phyloP scores from a whole-genome alignment of 257 asterid genomes.

The Nicotiana paniculata region DNA sequence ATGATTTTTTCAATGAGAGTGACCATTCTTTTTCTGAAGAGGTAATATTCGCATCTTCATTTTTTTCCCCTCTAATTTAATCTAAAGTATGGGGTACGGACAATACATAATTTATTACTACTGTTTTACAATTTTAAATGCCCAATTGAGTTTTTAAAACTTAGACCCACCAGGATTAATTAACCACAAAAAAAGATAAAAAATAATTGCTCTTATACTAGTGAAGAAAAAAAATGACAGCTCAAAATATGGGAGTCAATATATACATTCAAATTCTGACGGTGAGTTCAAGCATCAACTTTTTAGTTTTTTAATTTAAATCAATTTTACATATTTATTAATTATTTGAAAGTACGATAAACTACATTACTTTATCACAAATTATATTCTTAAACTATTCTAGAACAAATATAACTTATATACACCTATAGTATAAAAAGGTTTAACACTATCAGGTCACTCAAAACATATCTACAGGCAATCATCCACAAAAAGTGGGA shows the following conservation, averaged over 20 bases:
- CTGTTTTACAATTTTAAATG: not conserved
- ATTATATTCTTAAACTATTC: not conserved
- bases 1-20: not conserved
- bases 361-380: not conserved
- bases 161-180: not conserved
- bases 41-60: not conserved
- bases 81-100: not conserved
- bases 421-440: too few relatives aligned
- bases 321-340: not conserved
- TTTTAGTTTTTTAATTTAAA: not conserved
- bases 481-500: not conserved
- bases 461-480: too few relatives aligned
- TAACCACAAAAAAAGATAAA: not conserved
- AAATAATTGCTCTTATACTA: not conserved
- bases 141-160: not conserved
- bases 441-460: too few relatives aligned
- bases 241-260: not conserved
- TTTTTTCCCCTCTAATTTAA: not conserved
- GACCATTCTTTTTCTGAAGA: constrained; percentile 14
- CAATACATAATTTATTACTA: not conserved
- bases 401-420: too few relatives aligned
- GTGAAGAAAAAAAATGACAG: not conserved
- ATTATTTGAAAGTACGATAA: not conserved
- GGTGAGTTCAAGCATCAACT: not conserved
- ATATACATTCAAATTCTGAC: not conserved